A percentile compares a stretch with the other conserved stretches of the same genome.
Evolutionary conservation across 148 eudicot species (phyloP).

Genomic region (Fagopyrum homotropicum): DNA sequence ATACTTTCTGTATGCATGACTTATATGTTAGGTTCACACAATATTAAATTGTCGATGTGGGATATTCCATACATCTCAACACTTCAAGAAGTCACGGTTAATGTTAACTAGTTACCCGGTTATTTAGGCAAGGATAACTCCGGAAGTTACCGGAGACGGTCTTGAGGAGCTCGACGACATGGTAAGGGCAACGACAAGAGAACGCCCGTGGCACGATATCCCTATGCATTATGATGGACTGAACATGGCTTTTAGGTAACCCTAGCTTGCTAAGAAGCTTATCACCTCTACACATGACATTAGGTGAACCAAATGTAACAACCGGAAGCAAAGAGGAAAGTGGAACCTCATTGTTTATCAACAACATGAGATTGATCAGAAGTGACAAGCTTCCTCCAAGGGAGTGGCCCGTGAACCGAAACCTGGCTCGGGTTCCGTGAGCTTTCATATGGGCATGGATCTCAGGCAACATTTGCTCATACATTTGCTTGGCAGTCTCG

Average conservation of each 20-base stretch:
- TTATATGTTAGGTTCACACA: too few species aligned
- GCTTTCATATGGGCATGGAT: slow-evolving; percentile 49
- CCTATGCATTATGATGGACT: slow-evolving; percentile 84
- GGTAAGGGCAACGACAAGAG: slow-evolving; percentile 85
- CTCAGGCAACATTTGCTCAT: slow-evolving; percentile 86
- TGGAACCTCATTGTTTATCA: slow-evolving; percentile 71
- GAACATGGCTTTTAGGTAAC: slow-evolving; percentile 72
- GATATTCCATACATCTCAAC: too few species aligned
- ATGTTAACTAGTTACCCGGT: not conserved
- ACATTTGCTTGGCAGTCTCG: slow-evolving; percentile 95
- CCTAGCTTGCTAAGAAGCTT: slow-evolving; percentile 59
- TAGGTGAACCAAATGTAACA: slow-evolving; percentile 80
- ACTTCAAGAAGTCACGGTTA: too few species aligned
- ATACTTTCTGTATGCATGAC: too few species aligned
- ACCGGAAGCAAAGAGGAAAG: slow-evolving; percentile 76
- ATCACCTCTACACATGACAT: slow-evolving; percentile 91
- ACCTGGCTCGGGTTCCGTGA: slow-evolving; percentile 61
- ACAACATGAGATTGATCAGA: slow-evolving; percentile 74
- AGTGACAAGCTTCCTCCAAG: slow-evolving; percentile 91
- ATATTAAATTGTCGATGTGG: too few species aligned
- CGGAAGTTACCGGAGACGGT: slow-evolving; percentile 79
- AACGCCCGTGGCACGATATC: slow-evolving; percentile 97
- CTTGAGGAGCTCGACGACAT: slow-evolving; percentile 83
- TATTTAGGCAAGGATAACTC: slow-evolving; percentile 68
- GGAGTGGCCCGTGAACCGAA: slow-evolving; percentile 96